phyloP scores from a whole-genome alignment of 805 yeast genomes.

The Ogataea corticis region DNA sequence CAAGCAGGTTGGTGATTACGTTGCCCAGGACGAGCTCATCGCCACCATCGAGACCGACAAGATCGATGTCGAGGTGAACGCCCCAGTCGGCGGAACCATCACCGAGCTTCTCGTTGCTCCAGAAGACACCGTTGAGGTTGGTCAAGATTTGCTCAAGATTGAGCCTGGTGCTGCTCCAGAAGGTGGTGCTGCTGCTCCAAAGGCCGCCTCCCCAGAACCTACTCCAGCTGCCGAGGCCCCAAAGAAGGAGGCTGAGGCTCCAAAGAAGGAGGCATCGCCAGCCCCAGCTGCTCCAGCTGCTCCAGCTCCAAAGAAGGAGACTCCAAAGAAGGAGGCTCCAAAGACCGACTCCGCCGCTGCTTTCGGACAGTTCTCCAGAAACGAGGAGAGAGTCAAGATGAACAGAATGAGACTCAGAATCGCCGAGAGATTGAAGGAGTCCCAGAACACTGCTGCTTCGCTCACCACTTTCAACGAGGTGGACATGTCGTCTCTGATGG shows the following conservation, averaged over 20 bases:
- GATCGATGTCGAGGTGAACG: conserved; percentile 94
- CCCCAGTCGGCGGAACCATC: conserved; percentile 90
- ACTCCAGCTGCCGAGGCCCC: conserved; percentile 14
- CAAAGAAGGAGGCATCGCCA: conserved; percentile 29
- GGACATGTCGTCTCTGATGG: conserved; percentile 90
- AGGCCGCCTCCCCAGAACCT: conserved; percentile 35
- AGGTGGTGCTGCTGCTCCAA: conserved; percentile 43
- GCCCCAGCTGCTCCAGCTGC: conserved; percentile 34
- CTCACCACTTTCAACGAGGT: conserved; percentile 97
- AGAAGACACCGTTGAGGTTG: conserved; percentile 94
- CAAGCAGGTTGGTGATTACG: conserved; percentile 84
- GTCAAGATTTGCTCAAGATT: conserved; percentile 85
- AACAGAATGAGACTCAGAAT: conserved; percentile 99
- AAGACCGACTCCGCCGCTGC: conserved; percentile 36
- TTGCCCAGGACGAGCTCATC: conserved; percentile 81
- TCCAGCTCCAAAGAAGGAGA: conserved; percentile 26
- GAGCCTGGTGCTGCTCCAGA: conserved; percentile 78
- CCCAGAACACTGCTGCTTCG: conserved; percentile 98
- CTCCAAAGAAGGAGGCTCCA: conserved; percentile 22
- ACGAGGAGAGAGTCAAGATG: conserved; percentile 93
- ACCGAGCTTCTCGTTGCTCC: conserved; percentile 78
- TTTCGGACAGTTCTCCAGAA: conserved; percentile 65
- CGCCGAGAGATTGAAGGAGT: conserved; percentile 98
- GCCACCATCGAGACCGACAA: conserved; percentile 99
- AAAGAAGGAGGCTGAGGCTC: conserved; percentile 34